Conservation (phyloP, 495 filamentous ascomycete genomes). For the Penicillium taxi region DNA sequence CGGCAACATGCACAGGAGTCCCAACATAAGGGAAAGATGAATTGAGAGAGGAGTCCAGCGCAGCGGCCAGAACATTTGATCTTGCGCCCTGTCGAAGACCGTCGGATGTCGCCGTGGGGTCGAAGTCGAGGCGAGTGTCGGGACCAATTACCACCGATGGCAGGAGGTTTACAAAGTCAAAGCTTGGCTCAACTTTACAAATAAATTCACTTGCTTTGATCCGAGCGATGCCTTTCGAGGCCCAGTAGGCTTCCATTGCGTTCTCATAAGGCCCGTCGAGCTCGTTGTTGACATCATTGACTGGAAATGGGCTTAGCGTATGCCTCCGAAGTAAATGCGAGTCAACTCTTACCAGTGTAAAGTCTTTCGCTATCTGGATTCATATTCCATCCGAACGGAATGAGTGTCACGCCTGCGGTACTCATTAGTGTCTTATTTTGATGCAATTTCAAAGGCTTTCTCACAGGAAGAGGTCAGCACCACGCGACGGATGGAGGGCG, state of each 20-base stretch:
- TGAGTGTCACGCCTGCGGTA: slow-evolving; percentile 12
- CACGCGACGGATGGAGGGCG: slow-evolving; percentile 30
- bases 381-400: slow-evolving; percentile 18
- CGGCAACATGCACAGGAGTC: slow-evolving; percentile 17
- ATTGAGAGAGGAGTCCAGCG: slow-evolving; percentile 5
- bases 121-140: slow-evolving; percentile 9
- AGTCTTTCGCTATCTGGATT: slow-evolving; percentile 13
- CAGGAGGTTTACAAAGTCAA: slow-evolving; percentile 16
- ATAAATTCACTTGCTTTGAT: slow-evolving; percentile 18
- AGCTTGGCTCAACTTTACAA: slow-evolving; percentile 9
- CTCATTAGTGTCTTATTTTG: too few relatives aligned
- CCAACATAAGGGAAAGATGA: slow-evolving; percentile 16
- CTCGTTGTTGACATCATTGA: slow-evolving; percentile 10
- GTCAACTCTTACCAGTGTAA: slow-evolving; percentile 7
- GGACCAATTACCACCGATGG: slow-evolving; percentile 17
- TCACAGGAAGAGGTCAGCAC: slow-evolving; percentile 40
- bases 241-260: slow-evolving; percentile 22
- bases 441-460: not conserved
- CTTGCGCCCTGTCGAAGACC: slow-evolving; percentile 11
- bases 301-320: slow-evolving; percentile 3
- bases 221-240: slow-evolving; percentile 26
- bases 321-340: not conserved
- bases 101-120: slow-evolving; percentile 3
- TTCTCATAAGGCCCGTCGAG: slow-evolving; percentile 3
- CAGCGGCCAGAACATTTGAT: slow-evolving; percentile 9